Evolutionary conservation across 345 rosid genomes (phyloP), one percentile per base, ranked within the genome.

Genomic region (Eutrema japonicum): DNA sequence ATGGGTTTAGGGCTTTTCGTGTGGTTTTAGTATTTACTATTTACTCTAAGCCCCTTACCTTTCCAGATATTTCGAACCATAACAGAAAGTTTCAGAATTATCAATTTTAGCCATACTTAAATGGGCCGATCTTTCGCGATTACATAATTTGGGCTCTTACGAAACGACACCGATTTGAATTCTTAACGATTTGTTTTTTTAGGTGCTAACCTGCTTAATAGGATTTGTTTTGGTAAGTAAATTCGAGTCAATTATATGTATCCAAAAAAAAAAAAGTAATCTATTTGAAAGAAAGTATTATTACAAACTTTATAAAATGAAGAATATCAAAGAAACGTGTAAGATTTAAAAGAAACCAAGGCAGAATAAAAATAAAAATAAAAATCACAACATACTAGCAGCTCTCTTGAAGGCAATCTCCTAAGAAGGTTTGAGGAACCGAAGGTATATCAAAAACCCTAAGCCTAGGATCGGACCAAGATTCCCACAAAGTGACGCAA

Each of bases 371-470:
- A 30, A 29, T 52, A 6, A 36, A 59, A 30, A 35, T 4, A 6
- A 18, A 64, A 33, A 46, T 75, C 61, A 77, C 45, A 77, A 56
- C 76, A 77, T 54, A 9, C 76, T 69, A 55, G 70, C 80, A 55
- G 71, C 71, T 70, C 71, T 70, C 71, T 76, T 48, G 76, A 63
- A 16, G 79, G 79, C 65, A 70, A 38, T 40, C 80, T 70, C 53
- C 80, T 70, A 48, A 70, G 66, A 76, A 70, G 51, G 64, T 76
- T 13, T 62, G 71, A 64, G 76, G 76, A 40, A 64, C 33, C 0
- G 76, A 77, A 54, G 76, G 80, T 1, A 70, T 48, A 64, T 77
- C 33, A n/a, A 75, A 66, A 64, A 47, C 41, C 60, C 80, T 18
- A 18, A 18, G 22, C 16, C 16, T 16, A 16, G 16, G 16, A 16